Evolutionary conservation across 257 asterid genomes (phyloP).

Genomic region (Phtheirospermum japonicum): DNA sequence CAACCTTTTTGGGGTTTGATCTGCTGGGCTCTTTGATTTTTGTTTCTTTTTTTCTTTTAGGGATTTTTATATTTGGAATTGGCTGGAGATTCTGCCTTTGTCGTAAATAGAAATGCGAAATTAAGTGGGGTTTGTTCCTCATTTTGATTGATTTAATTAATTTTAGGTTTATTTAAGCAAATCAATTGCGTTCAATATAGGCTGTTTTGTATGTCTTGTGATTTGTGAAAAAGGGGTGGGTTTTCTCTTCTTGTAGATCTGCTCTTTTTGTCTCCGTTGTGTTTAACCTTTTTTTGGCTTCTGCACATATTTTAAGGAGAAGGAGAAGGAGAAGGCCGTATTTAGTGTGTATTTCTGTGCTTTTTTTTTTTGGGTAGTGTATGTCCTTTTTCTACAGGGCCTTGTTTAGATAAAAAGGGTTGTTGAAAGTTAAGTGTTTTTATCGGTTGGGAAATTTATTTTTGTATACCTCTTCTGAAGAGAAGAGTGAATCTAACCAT

Average conservation of each 20-base stretch:
- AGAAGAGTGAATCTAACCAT: no score
- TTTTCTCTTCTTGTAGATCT: conserved; percentile 35
- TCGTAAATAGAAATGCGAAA: background rate
- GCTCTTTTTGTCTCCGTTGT: conserved; percentile 30
- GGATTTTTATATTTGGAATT: conserved; percentile 23
- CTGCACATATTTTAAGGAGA: conserved; percentile 18
- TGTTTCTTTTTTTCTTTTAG: background rate
- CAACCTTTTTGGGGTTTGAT: conserved; percentile 24
- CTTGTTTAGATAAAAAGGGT: conserved; percentile 30
- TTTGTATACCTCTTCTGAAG: conserved; percentile 23
- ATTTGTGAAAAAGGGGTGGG: conserved; percentile 28
- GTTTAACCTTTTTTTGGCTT: conserved; percentile 28
- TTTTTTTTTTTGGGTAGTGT: background rate
- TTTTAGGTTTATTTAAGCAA: conserved; percentile 20
- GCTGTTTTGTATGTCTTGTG: background rate
- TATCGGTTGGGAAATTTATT: conserved; percentile 28
- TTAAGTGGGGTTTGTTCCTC: conserved; percentile 25
- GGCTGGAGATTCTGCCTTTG: conserved; percentile 23
- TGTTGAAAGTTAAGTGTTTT: conserved; percentile 26
- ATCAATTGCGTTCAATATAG: conserved; percentile 9
- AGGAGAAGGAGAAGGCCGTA: conserved; percentile 19
- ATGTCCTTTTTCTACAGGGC: conserved; percentile 13
- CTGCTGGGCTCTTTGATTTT: conserved; percentile 24
- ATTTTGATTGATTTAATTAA: conserved; percentile 23
- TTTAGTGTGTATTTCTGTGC: conserved; percentile 13